Conservation (phyloP, 2,329 filamentous ascomycete genomes). For the Fusarium illudens region DNA sequence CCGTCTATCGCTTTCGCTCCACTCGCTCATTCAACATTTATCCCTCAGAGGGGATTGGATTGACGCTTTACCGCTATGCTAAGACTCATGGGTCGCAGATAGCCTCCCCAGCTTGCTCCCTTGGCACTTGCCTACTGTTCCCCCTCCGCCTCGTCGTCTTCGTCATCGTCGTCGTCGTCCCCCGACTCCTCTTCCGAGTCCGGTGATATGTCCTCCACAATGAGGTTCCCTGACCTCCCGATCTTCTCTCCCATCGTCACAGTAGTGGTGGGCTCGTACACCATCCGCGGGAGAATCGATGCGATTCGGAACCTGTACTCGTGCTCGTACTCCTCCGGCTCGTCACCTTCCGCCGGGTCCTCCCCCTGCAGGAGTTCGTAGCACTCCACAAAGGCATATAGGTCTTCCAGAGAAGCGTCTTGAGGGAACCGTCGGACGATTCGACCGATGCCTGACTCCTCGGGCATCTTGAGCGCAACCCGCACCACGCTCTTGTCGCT, state of each 20-base stretch:
- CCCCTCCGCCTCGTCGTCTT: conserved; percentile 37
- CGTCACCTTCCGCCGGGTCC: conserved; percentile 39
- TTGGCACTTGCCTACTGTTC: conserved; percentile 24
- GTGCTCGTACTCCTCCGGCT: conserved; percentile 78
- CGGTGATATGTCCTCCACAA: conserved; percentile 73
- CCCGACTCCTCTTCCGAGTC: conserved; percentile 50
- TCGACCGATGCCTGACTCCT: conserved; percentile 69
- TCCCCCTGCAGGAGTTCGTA: conserved; percentile 68
- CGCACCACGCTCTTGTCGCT: conserved; percentile 74
- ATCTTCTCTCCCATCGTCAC: conserved; percentile 76
- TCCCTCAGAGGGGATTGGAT: not conserved
- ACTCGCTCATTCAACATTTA: not conserved
- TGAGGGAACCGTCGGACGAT: conserved; percentile 78
- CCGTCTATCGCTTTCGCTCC: not conserved
- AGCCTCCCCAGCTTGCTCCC: conserved; percentile 9
- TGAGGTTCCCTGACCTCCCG: conserved; percentile 84
- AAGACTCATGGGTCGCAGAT: conserved; percentile 8
- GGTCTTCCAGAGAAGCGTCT: conserved; percentile 79
- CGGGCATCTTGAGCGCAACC: conserved; percentile 71
- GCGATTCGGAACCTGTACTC: conserved; percentile 87
- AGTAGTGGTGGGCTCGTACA: conserved; percentile 74
- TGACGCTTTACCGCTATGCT: conserved; percentile 26
- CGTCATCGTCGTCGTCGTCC: conserved; percentile 41
- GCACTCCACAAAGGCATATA: conserved; percentile 97
- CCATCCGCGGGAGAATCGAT: conserved; percentile 82